phyloP scores from a whole-genome alignment of 83 land plant species.

The Picea engelmannii region DNA sequence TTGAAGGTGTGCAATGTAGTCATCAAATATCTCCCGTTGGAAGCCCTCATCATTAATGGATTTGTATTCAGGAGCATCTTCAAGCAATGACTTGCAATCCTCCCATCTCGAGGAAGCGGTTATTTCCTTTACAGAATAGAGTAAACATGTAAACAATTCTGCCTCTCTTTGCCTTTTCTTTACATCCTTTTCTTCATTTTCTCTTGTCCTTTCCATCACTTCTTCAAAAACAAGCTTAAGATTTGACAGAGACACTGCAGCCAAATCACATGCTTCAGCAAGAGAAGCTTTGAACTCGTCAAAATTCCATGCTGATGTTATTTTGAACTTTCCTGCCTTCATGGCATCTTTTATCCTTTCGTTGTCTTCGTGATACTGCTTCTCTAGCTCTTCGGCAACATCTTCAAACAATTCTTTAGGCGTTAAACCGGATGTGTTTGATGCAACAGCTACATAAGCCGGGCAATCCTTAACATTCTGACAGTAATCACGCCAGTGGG shows the following conservation, averaged over 20 bases:
- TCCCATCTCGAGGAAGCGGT: constrained; percentile 83
- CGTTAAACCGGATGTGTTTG: constrained; percentile 87
- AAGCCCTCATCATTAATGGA: constrained; percentile 71
- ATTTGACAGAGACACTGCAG: constrained; percentile 76
- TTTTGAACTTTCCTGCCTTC: constrained; percentile 73
- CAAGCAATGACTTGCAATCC: constrained; percentile 62
- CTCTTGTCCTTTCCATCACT: constrained; percentile 66
- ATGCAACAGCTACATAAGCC: constrained; percentile 72
- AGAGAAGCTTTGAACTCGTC: constrained; percentile 84
- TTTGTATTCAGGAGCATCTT: constrained; percentile 72
- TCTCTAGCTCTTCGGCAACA: constrained; percentile 79
- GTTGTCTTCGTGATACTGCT: constrained; percentile 92
- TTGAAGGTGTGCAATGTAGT: constrained; percentile 61
- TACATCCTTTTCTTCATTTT: constrained; percentile 98
- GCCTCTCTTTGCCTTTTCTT: constrained; percentile 86
- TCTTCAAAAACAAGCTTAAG: constrained; percentile 97
- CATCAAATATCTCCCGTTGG: constrained; percentile 80
- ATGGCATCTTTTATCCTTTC: constrained; percentile 74
- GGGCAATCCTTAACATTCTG: constrained; percentile 83
- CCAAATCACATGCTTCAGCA: constrained; percentile 57
- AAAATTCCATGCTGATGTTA: constrained; percentile 75
- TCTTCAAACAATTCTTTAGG: constrained; percentile 98
- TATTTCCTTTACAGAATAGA: constrained; percentile 74
- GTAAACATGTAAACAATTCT: constrained; percentile 68
- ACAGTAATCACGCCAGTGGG: constrained; percentile 90